Base-by-base conservation (phyloP, 106 monocot species). In the Agapanthus africanus region DNA sequence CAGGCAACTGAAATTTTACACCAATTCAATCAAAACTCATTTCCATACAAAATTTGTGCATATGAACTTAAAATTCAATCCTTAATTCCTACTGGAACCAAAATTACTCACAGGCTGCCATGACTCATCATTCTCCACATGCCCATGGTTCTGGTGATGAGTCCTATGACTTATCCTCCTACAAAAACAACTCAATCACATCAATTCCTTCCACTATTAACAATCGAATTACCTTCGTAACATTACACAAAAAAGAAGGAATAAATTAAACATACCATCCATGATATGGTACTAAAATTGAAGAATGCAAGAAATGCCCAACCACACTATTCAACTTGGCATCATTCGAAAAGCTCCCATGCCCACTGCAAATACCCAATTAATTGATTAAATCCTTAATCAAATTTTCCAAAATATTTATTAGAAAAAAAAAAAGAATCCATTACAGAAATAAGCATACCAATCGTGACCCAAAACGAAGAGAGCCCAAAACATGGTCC, bases 161-260 rank as follows among this genome's bases (percentile, higher is more conserved):
- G 88, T 91, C 61, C 88, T 83, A 68, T 95, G 95, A 73, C 91
- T 91, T 39, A 95, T 95, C 80, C 95, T 95, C 95, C 93, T 94
- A 40, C 46, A 79, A 32, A 30, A 44, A 11, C 21, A 47, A 51
- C n/a, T 4, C 22, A n/a, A 21, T 22, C 22, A 11, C 26, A 56
- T 11, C 21, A 56, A 2, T 27, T 8, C 3, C 3, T 11, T 0
- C 11, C n/a, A 56, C n/a, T n/a, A n/a, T n/a, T n/a, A n/a, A n/a
- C n/a, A n/a, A n/a, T n/a, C n/a, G n/a, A n/a, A n/a, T n/a, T n/a
- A n/a, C n/a, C n/a, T n/a, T n/a, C n/a, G n/a, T n/a, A n/a, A n/a
- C n/a, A n/a, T n/a, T n/a, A n/a, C n/a, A n/a, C n/a, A 56, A 26
- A 56, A 56, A 56, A 28, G 11, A 56, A 28, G 2, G 13, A 1